A percentile compares a stretch with the other conserved stretches of the same genome.
phyloP scores from a whole-genome alignment of 2,329 filamentous ascomycete species.

The Myriosclerotinia scirpicola region DNA sequence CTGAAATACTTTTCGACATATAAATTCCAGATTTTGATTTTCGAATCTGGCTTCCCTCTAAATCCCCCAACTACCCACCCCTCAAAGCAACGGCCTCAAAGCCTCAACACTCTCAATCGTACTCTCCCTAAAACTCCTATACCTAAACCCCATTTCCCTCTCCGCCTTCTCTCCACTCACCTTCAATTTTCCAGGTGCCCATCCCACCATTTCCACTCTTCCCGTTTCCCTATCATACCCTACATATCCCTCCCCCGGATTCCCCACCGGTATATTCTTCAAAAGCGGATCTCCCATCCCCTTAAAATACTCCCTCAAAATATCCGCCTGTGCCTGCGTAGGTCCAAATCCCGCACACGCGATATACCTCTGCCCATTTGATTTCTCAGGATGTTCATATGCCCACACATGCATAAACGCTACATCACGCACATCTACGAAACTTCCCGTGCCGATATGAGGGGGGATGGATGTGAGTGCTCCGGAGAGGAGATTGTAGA shows the following conservation, averaged over 20 bases:
- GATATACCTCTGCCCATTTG: constrained; percentile 47
- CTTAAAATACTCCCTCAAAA: constrained; percentile 44
- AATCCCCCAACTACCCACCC: neutral
- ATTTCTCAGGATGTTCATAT: constrained; percentile 41
- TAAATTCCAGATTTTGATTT: too few species aligned
- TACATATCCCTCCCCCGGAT: constrained; percentile 45
- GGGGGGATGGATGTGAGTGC: constrained; percentile 34
- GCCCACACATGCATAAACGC: constrained; percentile 44
- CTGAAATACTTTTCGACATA: too few species aligned
- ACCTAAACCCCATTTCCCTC: constrained; percentile 36
- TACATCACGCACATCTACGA: constrained; percentile 49
- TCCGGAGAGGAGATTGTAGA: constrained; percentile 44
- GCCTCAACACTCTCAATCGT: constrained; percentile 43
- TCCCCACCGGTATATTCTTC: constrained; percentile 43
- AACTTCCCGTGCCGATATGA: constrained; percentile 35
- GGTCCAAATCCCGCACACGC: constrained; percentile 39
- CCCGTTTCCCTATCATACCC: constrained; percentile 34
- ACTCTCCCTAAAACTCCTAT: constrained; percentile 34
- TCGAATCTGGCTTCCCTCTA: neutral
- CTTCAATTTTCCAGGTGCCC: constrained; percentile 27
- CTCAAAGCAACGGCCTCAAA: constrained; percentile 34
- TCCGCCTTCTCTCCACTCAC: constrained; percentile 38
- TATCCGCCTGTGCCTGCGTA: constrained; percentile 45
- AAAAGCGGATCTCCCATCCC: constrained; percentile 33
- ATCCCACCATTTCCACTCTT: constrained; percentile 27